Percentiles rank a stretch among this genome's conserved stretches.
Conservation (phyloP, 768 basidiomycete species). For the Boletus tylopilopsis region DNA sequence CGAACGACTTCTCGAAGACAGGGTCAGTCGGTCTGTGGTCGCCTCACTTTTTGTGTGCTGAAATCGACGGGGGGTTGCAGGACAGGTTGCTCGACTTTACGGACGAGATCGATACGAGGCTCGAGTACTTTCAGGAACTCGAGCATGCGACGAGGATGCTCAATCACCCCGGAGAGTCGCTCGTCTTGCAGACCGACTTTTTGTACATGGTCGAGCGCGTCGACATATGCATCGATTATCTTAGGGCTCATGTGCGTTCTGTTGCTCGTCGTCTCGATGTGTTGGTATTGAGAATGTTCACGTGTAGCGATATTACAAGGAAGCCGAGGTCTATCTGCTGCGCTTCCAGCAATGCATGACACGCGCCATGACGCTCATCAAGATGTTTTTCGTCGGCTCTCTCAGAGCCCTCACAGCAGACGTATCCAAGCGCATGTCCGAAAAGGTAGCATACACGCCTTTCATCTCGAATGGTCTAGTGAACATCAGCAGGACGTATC, state of each 20-base stretch:
- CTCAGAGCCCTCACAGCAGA: constrained; percentile 77
- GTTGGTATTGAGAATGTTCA: constrained; percentile 1
- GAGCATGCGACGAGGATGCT: constrained; percentile 91
- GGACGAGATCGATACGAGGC: constrained; percentile 73
- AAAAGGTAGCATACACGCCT: constrained; percentile 50
- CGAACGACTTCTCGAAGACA: constrained; percentile 83
- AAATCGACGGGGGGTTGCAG: constrained; percentile 37
- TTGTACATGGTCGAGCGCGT: constrained; percentile 95
- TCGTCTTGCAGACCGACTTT: constrained; percentile 89
- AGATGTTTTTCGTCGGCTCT: constrained; percentile 91
- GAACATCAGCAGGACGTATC: constrained; percentile 59
- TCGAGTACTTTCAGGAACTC: constrained; percentile 94
- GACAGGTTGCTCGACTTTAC: constrained; percentile 74
- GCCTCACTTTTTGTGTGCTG: no score
- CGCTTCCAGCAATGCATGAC: constrained; percentile 99
- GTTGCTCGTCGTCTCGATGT: background rate
- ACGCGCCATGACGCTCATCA: constrained; percentile 95
- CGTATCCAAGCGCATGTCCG: constrained; percentile 66
- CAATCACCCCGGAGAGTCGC: constrained; percentile 88
- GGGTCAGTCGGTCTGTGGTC: constrained; percentile 55
- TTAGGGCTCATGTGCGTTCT: constrained; percentile 74
- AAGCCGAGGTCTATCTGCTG: constrained; percentile 92
- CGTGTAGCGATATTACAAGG: constrained; percentile 79
- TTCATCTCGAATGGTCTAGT: background rate
- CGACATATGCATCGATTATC: constrained; percentile 89